Evolutionary conservation across 148 eudicot species (phyloP), one percentile per base, ranked within the genome.

Genomic region (Rhododendron kiyosumense): DNA sequence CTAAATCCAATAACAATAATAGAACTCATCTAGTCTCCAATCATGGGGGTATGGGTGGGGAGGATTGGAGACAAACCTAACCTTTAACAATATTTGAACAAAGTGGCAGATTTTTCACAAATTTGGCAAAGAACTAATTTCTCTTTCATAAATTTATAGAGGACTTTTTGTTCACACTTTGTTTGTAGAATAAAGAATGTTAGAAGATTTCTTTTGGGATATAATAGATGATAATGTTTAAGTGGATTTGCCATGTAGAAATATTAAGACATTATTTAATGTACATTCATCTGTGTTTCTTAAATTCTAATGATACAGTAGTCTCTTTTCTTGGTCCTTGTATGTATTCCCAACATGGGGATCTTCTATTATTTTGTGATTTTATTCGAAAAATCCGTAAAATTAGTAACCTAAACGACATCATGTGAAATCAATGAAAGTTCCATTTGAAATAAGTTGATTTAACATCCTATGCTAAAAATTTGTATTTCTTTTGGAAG

Each of bases 401-500:
- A 54, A 51, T 80, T 48, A n/a, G 51, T 45, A 78, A 78, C 32
- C 6, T 57, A 48, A 34, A 54, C 71, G 6, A 57, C 46, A 81
- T 32, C 8, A 81, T 18, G 18, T 57, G 83, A 57, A 30, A 10
- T 54, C 61, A 81, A 5, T 28, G 67, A 22, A 7, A 43, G 30
- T 36, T 12, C 45, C 51, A 20, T 32, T 32, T 49, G 36, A 0
- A 30, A 65, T 15, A 30, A 38, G 81, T 82, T 52, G 59, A 14
- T 38, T 17, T 74, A 24, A 59, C 38, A 79, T 71, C n/a, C 26
- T 28, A 57, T 2, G 5, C 43, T 81, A 59, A 26, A 51, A 48
- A 22, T 38, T n/a, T 22, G 46, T 17, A 81, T 63, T 83, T 36
- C 13, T 63, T 43, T 85, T 89, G 91, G 61, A 93, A 94, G 99